Conservation (phyloP, 164 flowering plant genomes). For the Sextonia rubra region DNA sequence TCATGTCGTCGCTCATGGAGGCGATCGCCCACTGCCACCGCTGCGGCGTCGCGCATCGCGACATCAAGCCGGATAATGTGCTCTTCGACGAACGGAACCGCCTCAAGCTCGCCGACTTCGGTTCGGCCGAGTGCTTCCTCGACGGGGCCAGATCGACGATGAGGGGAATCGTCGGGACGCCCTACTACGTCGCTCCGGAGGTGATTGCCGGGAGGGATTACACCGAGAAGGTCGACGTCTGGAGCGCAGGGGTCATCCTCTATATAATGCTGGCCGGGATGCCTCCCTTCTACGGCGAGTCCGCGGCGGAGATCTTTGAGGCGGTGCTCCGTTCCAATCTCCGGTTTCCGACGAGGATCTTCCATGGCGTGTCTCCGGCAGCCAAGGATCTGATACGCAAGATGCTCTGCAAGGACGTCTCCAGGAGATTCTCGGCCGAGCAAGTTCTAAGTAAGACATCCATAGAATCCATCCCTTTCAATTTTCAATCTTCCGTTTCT, state of each 20-base stretch:
- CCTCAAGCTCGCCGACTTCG: conserved; percentile 69
- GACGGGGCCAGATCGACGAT: conserved; percentile 22
- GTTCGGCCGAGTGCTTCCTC: conserved; percentile 57
- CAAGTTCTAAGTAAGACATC: conserved; percentile 68
- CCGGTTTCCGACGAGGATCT: conserved; percentile 55
- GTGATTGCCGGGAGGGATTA: conserved; percentile 55
- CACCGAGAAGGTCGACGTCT: conserved; percentile 76
- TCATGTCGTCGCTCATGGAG: conserved; percentile 37
- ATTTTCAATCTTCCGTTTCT: too few species aligned
- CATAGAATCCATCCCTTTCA: too few species aligned
- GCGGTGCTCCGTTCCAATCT: conserved; percentile 63
- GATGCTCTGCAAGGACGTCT: conserved; percentile 68
- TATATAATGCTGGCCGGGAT: conserved; percentile 70
- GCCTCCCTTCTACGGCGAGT: conserved; percentile 75
- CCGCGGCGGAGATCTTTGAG: conserved; percentile 59
- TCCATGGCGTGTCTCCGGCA: conserved; percentile 48
- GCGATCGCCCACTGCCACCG: conserved; percentile 72
- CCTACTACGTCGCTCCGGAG: conserved; percentile 92
- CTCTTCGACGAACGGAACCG: conserved; percentile 41
- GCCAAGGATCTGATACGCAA: conserved; percentile 69
- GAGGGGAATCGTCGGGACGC: conserved; percentile 78
- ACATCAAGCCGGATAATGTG: conserved; percentile 78
- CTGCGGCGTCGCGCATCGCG: conserved; percentile 65
- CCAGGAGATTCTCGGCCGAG: conserved; percentile 65
- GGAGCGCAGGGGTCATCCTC: conserved; percentile 82